phyloP scores from a whole-genome alignment of 176 grass and related monocot genomes.

The Zoysia pacifica region DNA sequence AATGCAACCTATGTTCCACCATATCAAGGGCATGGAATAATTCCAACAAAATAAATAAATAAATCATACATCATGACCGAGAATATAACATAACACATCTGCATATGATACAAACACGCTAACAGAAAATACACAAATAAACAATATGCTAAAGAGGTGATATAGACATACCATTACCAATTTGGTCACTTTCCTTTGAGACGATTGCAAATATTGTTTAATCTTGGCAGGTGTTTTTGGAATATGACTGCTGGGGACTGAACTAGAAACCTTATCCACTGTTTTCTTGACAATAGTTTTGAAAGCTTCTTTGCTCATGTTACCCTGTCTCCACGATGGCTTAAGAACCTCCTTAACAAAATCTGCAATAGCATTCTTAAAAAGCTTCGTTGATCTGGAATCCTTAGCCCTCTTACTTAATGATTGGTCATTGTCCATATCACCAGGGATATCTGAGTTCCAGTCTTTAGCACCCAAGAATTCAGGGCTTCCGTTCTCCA shows the following conservation, averaged over 20 bases:
- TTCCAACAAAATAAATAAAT: slow-evolving; percentile 11
- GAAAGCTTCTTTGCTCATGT: slow-evolving; percentile 95
- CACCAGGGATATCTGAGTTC: slow-evolving; percentile 59
- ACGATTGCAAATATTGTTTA: slow-evolving; percentile 79
- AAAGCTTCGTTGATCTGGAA: slow-evolving; percentile 84
- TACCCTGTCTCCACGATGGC: slow-evolving; percentile 95
- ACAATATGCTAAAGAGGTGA: slow-evolving; percentile 30
- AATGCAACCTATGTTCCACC: slow-evolving; percentile 4
- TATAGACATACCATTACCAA: slow-evolving; percentile 87
- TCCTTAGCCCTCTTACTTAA: slow-evolving; percentile 66
- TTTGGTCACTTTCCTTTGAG: slow-evolving; percentile 91
- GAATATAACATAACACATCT: not conserved
- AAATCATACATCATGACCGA: slow-evolving; percentile 7
- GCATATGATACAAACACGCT: slow-evolving; percentile 23
- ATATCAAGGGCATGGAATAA: slow-evolving; percentile 23
- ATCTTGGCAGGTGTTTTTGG: slow-evolving; percentile 86
- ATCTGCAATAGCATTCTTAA: slow-evolving; percentile 86
- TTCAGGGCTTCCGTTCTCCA: slow-evolving; percentile 86
- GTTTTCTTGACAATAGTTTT: slow-evolving; percentile 99
- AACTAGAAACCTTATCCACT: slow-evolving; percentile 90
- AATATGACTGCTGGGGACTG: slow-evolving; percentile 75
- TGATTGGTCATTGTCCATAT: slow-evolving; percentile 63
- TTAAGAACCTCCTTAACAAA: slow-evolving; percentile 98
- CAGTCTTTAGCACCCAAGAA: slow-evolving; percentile 61
- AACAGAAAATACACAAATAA: slow-evolving; percentile 41